Base-by-base conservation (phyloP, 2,329 filamentous ascomycete genomes). In the Fusarium hainanense region DNA sequence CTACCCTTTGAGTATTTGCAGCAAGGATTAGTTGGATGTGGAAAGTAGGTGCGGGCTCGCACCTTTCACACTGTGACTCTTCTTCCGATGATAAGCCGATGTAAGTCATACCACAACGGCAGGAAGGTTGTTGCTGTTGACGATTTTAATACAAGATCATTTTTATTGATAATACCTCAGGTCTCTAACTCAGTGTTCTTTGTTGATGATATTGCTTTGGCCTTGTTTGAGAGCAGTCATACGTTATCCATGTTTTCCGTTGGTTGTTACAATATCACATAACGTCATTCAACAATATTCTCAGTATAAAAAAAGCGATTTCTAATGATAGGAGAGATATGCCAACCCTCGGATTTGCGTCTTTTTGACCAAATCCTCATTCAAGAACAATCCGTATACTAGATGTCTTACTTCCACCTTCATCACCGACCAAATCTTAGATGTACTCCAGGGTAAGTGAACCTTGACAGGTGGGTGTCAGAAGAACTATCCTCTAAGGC, bases 61-160 rank as follows among this genome's bases (percentile, higher is more conserved):
- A 64, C 63, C 43, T 7, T 23, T 21, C 23, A 34, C 48, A 71
- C 68, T 54, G 68, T 61, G 8, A 2, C 0, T 4, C 1, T 3
- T 3, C 4, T 65, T 37, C 68, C 68, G 68, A 71, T 14, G 68
- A 65, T 71, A 48, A 59, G 10, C 67, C 67, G 67, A 63, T 64
- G 27, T 67, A 67, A 66, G 56, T 52, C 32, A 10, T 18, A 6
- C 10, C 2, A 4, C 5, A 0, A 37, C 18, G 34, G 18, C 3
- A n/a, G 18, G 18, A 37, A 37, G 34, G 3, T 1, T 11, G 3
- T 7, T 37, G 10, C 18, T 37, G 34, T n/a, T n/a, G 2, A 2
- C 34, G 18, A 37, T 37, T 37, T 37, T 12, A 3, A 37, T 4
- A 37, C 0, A n/a, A 37, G 30, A 16, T 32, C 4, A 2, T 32